A percentile compares a stretch with the other conserved stretches of the same genome.
Evolutionary conservation across 129 eudicot genomes (phyloP).

Genomic region (Arctium minus): DNA sequence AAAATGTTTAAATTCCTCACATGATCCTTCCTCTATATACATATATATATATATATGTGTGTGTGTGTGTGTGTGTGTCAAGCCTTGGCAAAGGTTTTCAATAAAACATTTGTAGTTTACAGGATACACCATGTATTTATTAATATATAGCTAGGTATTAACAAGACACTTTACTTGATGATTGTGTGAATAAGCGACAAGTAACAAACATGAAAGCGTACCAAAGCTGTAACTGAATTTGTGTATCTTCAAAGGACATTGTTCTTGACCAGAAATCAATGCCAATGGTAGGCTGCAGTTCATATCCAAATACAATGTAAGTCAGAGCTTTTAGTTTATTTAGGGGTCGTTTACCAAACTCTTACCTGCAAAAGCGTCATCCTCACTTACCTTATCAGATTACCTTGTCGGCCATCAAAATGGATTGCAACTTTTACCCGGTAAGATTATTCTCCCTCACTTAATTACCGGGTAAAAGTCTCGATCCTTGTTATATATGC

Average conservation of each 20-base stretch:
- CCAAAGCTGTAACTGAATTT: constrained; percentile 80
- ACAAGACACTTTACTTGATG: background rate
- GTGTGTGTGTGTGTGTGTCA: no score
- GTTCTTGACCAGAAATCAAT: constrained; percentile 78
- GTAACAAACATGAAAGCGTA: constrained; percentile 20
- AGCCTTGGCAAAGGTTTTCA: background rate
- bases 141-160: background rate
- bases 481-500: no score
- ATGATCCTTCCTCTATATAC: no score
- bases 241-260: constrained; percentile 80
- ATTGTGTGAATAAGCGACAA: background rate
- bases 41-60: no score
- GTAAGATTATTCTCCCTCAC: no score
- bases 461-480: no score
- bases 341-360: no score
- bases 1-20: no score
- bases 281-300: constrained; percentile 77
- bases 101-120: background rate
- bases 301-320: constrained; percentile 11
- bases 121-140: background rate
- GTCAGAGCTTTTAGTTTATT: background rate
- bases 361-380: no score
- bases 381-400: no score
- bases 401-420: no score
- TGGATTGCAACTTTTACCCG: no score